Evolutionary conservation across 2,329 filamentous ascomycete genomes (phyloP).

Genomic region (Tolypocladium tropicale): DNA sequence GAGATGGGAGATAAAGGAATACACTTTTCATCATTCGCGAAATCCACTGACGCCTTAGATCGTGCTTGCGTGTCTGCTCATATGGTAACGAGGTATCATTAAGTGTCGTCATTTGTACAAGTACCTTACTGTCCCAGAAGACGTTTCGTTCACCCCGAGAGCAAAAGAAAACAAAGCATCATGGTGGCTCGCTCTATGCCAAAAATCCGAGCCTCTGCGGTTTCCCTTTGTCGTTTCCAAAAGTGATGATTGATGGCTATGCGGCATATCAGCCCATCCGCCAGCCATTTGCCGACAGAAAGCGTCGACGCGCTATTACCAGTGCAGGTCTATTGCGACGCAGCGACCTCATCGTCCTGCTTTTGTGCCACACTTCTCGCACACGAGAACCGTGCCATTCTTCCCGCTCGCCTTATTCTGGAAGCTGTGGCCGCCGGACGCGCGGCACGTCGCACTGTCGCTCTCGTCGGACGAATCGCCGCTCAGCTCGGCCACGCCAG

Average conservation of each 20-base stretch:
- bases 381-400: constrained; percentile 4
- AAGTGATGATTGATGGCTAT: background rate
- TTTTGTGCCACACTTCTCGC: constrained; percentile 3
- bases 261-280: background rate
- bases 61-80: too few species aligned
- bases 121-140: background rate
- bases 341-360: background rate
- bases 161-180: background rate
- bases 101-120: background rate
- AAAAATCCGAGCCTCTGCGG: background rate
- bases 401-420: constrained; percentile 2
- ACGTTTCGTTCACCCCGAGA: background rate
- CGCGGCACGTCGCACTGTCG: constrained; percentile 5
- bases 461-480: constrained; percentile 13
- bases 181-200: background rate
- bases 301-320: background rate
- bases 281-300: background rate
- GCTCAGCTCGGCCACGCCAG: constrained; percentile 21
- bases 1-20: background rate
- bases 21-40: background rate
- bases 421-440: constrained; percentile 3
- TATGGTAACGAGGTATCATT: too few species aligned
- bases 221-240: background rate
- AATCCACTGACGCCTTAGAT: background rate
- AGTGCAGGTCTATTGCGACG: background rate